Base-by-base conservation (phyloP, 2,329 filamentous ascomycete genomes). In the Tolypocladium endophyticum region DNA sequence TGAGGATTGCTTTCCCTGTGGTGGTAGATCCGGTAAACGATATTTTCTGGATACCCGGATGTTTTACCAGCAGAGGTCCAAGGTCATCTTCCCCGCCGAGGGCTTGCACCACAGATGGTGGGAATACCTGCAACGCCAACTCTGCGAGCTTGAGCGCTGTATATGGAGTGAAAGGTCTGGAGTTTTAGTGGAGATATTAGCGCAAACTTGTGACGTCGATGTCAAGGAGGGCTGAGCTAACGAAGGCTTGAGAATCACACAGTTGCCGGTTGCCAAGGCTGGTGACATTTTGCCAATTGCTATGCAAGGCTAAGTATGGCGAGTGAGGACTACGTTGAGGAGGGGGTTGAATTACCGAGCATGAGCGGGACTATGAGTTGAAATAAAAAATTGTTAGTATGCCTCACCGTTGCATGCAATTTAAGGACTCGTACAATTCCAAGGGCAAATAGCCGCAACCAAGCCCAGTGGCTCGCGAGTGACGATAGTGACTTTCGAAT, bases 81-180 rank as follows among this genome's bases (percentile, higher is more conserved):
- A 87, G 77, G 56, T 77, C 72, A 63, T 86, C 83, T 60, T 82
- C 81, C n/a, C 85, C 85, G 58, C 80, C 81, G 8, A 87, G 70
- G 1, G 74, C 79, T 66, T 86, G 83, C 2, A 87, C 65, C 28
- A 88, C 81, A 47, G 84, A 84, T 1, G 81, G 79, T 2, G 83
- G 83, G 67, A 86, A 82, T 68, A 85, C 71, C 36, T 77, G 67
- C 58, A 79, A 74, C 1, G 75, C 81, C 9, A 87, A 69, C 69
- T 87, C 82, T 23, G 75, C 78, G 33, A 84, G 65, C 69, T 87
- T 87, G 59, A 87, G 72, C 11, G 73, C 71, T 4, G 74, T 77
- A 70, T 83, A 84, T 0, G 81, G 81, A 0, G 82, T 81, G 68
- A 79, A 83, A 0, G 79, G 61, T 9, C 43, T 57, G 78, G 5